Evolutionary conservation across 148 eudicot species (phyloP).

Genomic region (Amaranthus hypochondriacus): DNA sequence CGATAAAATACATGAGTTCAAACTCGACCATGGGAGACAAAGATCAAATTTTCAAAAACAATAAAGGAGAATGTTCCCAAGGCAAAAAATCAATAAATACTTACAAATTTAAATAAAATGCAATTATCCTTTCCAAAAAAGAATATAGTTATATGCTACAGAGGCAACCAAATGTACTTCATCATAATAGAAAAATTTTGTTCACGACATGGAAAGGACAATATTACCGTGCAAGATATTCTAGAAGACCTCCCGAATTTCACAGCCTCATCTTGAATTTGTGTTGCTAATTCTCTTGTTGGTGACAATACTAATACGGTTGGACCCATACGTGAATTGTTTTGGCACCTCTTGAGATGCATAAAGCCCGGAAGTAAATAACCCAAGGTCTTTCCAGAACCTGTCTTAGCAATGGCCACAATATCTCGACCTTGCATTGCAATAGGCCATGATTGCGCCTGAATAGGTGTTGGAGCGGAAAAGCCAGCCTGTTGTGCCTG

Average conservation of each 20-base stretch:
- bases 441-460: conserved; percentile 95
- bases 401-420: conserved; percentile 90
- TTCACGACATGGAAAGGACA: background rate
- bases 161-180: too few species aligned
- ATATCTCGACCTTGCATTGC: conserved; percentile 75
- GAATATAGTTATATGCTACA: background rate
- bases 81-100: background rate
- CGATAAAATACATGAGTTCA: too few species aligned
- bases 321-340: conserved; percentile 78
- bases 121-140: background rate
- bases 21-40: too few species aligned
- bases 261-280: conserved; percentile 87
- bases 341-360: conserved; percentile 59
- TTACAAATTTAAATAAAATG: background rate
- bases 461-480: conserved; percentile 81
- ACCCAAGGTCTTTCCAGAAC: conserved; percentile 89
- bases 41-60: background rate
- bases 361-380: conserved; percentile 80
- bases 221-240: conserved; percentile 63
- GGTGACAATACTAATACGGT: conserved; percentile 89
- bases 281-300: conserved; percentile 92
- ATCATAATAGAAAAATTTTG: background rate
- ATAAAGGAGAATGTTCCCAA: background rate
- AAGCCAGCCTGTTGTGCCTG: conserved; percentile 83
- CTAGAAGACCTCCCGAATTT: conserved; percentile 76